Base-by-base conservation (phyloP, 208 protist genomes). In the Trypanosoma scelopori region DNA sequence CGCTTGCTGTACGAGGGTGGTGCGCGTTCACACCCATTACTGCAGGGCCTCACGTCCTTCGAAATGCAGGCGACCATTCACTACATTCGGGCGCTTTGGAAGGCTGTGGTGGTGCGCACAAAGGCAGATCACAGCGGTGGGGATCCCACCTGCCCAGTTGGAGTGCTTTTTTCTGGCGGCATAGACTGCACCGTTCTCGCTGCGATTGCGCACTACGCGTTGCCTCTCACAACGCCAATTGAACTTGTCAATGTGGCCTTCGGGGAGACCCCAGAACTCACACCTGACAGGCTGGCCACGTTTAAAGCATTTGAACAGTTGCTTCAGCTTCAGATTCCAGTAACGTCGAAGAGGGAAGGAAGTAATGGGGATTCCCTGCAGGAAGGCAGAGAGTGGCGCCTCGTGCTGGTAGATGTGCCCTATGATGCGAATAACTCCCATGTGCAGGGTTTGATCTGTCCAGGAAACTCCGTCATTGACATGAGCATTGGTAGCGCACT, bases 241-340 rank as follows among this genome's bases (percentile, higher is more conserved):
- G 97, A 98, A 53, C 81, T 98, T 28, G 78, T 98, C 27, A 98
- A 98, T 60, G 95, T 98, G 27, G 89, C 92, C 12, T 98, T 98
- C 78, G 95, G 92, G 5, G 76, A 79, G 25, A 60, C 62, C 30
- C 85, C 87, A 20, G 79, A 83, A 66, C 76, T 89, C 47, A 83
- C 92, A 0, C 91, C 93, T 9, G 95, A 97, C 64, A 74, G 93
- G 41, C 58, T 96, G 20, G 81, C 91, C 15, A 82, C 88, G 12
- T 78, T 94, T 53, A 74, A 69, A 32, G 82, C 86, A 6, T 68
- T 93, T 71, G 63, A 81, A 49, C 92, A 98, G 78, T 72, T 97
- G 45, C 84, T 92, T 39, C 65, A 62, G 20, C 69, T 96, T 39
- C 87, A 79, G 16, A 56, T 84, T 35, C 45, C 61, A 25, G 22